Conservation (phyloP, 345 rosid genomes). For the Erodium maritimum region DNA sequence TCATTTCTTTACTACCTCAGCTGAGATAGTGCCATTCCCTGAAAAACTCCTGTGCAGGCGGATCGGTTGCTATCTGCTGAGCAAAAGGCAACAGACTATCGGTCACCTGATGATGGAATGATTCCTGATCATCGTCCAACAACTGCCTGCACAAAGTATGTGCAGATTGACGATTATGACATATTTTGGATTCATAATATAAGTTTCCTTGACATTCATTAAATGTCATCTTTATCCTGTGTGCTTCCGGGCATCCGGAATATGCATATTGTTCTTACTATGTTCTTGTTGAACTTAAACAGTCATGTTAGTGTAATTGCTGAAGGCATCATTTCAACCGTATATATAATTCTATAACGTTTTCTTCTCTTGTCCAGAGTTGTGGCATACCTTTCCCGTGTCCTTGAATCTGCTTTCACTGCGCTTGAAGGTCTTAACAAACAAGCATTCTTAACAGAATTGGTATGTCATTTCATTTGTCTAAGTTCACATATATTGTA, state of each 20-base stretch:
- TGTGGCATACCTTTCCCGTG: conserved; percentile 94
- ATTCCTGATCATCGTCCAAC: conserved; percentile 96
- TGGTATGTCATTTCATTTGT: conserved; percentile 40
- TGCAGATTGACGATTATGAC: conserved; percentile 1
- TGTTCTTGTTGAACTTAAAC: neutral
- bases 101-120: conserved; percentile 89
- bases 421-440: conserved; percentile 95
- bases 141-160: conserved; percentile 86
- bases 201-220: neutral
- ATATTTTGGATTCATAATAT: neutral
- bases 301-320: neutral
- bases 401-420: conserved; percentile 91
- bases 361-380: conserved; percentile 37
- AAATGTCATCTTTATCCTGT: conserved; percentile 1
- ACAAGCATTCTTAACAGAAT: conserved; percentile 90
- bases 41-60: conserved; percentile 37
- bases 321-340: neutral
- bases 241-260: neutral
- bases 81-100: conserved; percentile 87
- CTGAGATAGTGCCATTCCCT: neutral
- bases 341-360: neutral
- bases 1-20: too few relatives aligned
- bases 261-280: neutral
- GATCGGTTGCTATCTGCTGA: conserved; percentile 89
- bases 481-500: neutral